Base-by-base conservation (phyloP, 2,329 filamentous ascomycete genomes). In the Fusarium mundagurra region DNA sequence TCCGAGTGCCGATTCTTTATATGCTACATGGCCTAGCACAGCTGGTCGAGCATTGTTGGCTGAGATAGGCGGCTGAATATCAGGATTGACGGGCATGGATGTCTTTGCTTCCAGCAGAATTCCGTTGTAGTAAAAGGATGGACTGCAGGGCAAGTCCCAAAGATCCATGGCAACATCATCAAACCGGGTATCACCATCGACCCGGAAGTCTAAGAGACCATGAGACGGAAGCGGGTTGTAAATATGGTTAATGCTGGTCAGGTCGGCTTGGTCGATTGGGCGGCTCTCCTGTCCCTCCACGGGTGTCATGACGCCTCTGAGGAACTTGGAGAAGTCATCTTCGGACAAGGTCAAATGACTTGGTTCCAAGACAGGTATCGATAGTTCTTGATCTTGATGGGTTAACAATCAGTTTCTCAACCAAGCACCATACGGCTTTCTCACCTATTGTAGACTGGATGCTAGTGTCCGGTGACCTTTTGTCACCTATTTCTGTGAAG, bases 341-440 rank as follows among this genome's bases (percentile, higher is more conserved):
- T 61, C 58, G 10, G 58, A 61, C 3, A 61, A 18, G 16, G 6
- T 36, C 1, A 61, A 13, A 1, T 61, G 44, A 4, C 24, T 24
- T 2, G 58, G 34, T 12, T 61, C 58, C 0, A 53, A 13, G 2
- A 50, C 16, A 2, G 44, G 58, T 18, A 61, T 61, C 20, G n/a
- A 27, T 6, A 36, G 27, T 11, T 61, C 58, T 41, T 24, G 24
- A 33, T 38, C 58, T 31, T 16, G 3, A 22, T 39, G 6, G 20
- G 2, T 29, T 10, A 50, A 16, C 22, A 14, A 6, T 18, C 7
- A 29, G 33, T 11, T 38, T 24, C 5, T 10, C 3, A 20, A 17
- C 16, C 8, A 3, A 41, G 11, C 6, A 1, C 2, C 20, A 2
- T 10, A 1, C 6, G 12, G 0, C 2, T 1, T 11, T 20, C 43